Evolutionary conservation across 2,329 filamentous ascomycete species (phyloP).

Genomic region (Phialocephala subalpina): DNA sequence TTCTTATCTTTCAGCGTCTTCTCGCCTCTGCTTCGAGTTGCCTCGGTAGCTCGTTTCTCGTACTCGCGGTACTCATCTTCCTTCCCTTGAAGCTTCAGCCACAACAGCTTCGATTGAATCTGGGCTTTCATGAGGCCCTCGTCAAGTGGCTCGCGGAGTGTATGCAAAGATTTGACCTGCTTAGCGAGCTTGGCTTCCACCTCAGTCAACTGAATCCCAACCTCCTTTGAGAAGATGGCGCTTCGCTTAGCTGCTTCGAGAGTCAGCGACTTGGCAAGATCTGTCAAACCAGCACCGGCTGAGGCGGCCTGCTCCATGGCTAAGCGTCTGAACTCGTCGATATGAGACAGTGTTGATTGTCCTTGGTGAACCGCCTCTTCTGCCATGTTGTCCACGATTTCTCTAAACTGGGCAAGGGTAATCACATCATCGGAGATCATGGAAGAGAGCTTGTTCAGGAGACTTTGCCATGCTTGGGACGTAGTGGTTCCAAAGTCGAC

Average conservation of each 20-base stretch:
- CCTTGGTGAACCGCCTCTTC: slow-evolving; percentile 34
- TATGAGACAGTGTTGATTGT: slow-evolving; percentile 29
- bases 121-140: slow-evolving; percentile 60
- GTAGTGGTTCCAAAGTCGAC: slow-evolving; percentile 60
- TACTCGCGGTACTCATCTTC: slow-evolving; percentile 56
- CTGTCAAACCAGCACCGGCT: slow-evolving; percentile 31
- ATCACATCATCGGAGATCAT: slow-evolving; percentile 35
- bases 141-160: slow-evolving; percentile 51
- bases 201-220: slow-evolving; percentile 39
- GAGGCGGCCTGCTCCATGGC: slow-evolving; percentile 35
- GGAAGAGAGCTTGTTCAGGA: slow-evolving; percentile 37
- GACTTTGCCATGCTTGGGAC: slow-evolving; percentile 36
- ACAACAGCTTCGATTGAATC: slow-evolving; percentile 63
- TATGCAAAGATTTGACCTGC: slow-evolving; percentile 46
- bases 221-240: slow-evolving; percentile 40
- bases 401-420: slow-evolving; percentile 33
- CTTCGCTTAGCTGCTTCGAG: slow-evolving; percentile 40
- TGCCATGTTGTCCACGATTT: slow-evolving; percentile 31
- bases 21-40: slow-evolving; percentile 26
- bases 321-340: slow-evolving; percentile 34
- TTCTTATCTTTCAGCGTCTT: slow-evolving; percentile 28
- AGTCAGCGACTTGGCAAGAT: slow-evolving; percentile 36
- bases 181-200: slow-evolving; percentile 46
- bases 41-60: slow-evolving; percentile 53
- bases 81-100: slow-evolving; percentile 62